These are phyloP conservation scores for Hypoxylon rickii DNA, from an alignment of 495 filamentous ascomycete species.

Conservation along the genomic window DNA sequence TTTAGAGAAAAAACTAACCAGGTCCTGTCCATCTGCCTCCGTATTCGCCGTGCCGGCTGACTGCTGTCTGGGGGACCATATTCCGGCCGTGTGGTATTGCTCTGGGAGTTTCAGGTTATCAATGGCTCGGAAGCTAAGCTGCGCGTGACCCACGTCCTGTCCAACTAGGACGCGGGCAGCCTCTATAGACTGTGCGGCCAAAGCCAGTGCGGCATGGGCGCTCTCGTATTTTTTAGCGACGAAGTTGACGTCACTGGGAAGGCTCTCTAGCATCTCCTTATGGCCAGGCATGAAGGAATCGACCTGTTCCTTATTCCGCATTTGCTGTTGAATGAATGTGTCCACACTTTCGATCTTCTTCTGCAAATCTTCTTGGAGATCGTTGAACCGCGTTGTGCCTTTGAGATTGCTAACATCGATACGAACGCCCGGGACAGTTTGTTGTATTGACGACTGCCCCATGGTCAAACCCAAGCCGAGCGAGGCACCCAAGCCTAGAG, in stretches of 20 bases:
- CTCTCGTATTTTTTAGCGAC: constrained; percentile 72
- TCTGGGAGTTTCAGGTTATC: constrained; percentile 75
- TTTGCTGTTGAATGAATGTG: constrained; percentile 70
- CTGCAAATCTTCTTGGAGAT: constrained; percentile 83
- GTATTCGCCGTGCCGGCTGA: constrained; percentile 38
- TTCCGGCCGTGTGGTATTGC: constrained; percentile 67
- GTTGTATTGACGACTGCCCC: constrained; percentile 51
- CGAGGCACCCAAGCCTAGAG: constrained; percentile 34
- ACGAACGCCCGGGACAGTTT: constrained; percentile 69
- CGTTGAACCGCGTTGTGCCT: constrained; percentile 86
- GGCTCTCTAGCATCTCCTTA: constrained; percentile 62
- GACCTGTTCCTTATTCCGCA: constrained; percentile 59
- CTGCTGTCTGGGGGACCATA: constrained; percentile 55
- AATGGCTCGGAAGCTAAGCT: constrained; percentile 73
- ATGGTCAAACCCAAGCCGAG: constrained; percentile 47
- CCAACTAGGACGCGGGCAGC: constrained; percentile 65
- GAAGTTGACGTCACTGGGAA: constrained; percentile 77
- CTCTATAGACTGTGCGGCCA: constrained; percentile 73
- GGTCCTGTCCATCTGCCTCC: constrained; percentile 65
- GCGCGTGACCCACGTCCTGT: constrained; percentile 71
- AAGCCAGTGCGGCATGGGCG: constrained; percentile 71
- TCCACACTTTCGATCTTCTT: constrained; percentile 75
- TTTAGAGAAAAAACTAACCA: constrained; percentile 77
- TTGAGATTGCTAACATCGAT: constrained; percentile 77
- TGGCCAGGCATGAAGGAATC: constrained; percentile 68